These are phyloP conservation scores for Blastobotrys niveus DNA, from an alignment of 1,139 yeast genomes.

Conservation along the genomic window DNA sequence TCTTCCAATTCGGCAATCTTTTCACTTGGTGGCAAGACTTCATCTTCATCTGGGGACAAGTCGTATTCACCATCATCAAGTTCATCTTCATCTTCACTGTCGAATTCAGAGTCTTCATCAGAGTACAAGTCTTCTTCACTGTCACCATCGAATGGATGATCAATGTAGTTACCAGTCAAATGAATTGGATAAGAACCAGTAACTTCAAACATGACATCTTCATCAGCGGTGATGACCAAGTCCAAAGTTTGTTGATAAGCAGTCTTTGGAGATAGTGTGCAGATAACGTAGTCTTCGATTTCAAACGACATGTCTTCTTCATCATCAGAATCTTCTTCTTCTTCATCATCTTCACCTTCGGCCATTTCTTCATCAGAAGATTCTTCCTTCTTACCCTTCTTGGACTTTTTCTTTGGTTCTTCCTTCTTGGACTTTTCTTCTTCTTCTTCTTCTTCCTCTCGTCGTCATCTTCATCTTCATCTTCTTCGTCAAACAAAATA, in stretches of 20 bases:
- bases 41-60: slow-evolving; percentile 90
- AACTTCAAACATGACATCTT: slow-evolving; percentile 88
- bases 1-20: slow-evolving; percentile 33
- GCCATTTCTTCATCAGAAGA: slow-evolving; percentile 24
- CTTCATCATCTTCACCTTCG: slow-evolving; percentile 38
- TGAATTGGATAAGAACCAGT: slow-evolving; percentile 94
- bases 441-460: slow-evolving; percentile 47
- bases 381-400: slow-evolving; percentile 17
- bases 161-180: slow-evolving; percentile 90
- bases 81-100: slow-evolving; percentile 33
- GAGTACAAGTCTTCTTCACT: slow-evolving; percentile 41
- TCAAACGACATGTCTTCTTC: slow-evolving; percentile 57
- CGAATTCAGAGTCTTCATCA: slow-evolving; percentile 39
- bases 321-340: slow-evolving; percentile 46
- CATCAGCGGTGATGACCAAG: slow-evolving; percentile 85
- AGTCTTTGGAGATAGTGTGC: slow-evolving; percentile 82
- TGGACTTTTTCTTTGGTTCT: slow-evolving; percentile 15
- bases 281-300: slow-evolving; percentile 72
- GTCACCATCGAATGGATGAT: slow-evolving; percentile 79
- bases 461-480: slow-evolving; percentile 50
- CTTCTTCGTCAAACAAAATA: slow-evolving; percentile 43
- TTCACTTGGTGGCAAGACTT: slow-evolving; percentile 41
- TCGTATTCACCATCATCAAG: slow-evolving; percentile 72
- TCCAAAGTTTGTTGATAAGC: slow-evolving; percentile 84
- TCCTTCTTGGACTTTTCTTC: slow-evolving; percentile 35